A percentile compares a stretch with the other conserved stretches of the same genome.
These are phyloP conservation scores for Cordyceps cicadae DNA, from an alignment of 2,329 filamentous ascomycete species.

Conservation along the genomic window DNA sequence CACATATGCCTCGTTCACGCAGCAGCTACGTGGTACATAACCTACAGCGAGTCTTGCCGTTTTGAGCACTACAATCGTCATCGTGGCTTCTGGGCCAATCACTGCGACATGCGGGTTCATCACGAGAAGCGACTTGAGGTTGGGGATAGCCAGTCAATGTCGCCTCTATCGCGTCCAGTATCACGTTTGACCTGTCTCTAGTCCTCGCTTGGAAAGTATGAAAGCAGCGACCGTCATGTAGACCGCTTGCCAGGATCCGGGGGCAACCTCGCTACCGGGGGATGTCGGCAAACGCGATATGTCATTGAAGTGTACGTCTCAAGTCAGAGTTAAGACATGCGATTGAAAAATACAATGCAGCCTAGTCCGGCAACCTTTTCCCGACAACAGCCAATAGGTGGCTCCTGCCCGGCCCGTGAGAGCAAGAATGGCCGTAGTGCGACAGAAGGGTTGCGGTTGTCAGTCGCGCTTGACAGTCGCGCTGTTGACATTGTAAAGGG, in stretches of 20 bases:
- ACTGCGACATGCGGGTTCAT: background rate
- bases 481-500: background rate
- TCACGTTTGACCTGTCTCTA: background rate
- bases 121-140: background rate
- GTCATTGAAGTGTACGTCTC: background rate
- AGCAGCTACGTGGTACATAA: background rate
- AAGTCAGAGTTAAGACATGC: background rate
- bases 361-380: background rate
- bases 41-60: background rate
- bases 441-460: background rate
- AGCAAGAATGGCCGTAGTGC: conserved; percentile 4
- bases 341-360: background rate
- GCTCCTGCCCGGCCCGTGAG: conserved; percentile 5
- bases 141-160: background rate
- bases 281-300: background rate
- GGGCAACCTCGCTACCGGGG: background rate
- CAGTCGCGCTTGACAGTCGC: background rate
- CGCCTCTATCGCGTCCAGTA: background rate
- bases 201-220: background rate
- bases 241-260: background rate
- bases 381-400: background rate
- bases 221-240: background rate
- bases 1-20: too few species aligned
- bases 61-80: background rate
- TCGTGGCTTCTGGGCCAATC: conserved; percentile 2